phyloP scores from a whole-genome alignment of 768 basidiomycete genomes.

The Leccinellum rugosiceps region DNA sequence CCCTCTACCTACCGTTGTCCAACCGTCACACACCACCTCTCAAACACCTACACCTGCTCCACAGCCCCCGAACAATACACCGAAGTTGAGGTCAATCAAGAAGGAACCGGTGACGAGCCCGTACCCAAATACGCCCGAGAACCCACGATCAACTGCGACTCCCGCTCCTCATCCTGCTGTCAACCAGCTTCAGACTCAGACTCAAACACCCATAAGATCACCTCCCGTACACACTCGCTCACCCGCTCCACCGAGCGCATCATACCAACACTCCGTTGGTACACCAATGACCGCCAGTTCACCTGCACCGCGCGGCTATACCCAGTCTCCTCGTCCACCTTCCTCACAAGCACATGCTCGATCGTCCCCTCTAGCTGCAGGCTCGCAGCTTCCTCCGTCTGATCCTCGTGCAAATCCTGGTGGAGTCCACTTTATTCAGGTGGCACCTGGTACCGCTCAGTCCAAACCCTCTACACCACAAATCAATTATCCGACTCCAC shows the following conservation, averaged over 20 bases:
- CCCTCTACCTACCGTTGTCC: conserved; percentile 33
- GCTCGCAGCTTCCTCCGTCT: conserved; percentile 28
- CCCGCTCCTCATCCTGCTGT: conserved; percentile 32
- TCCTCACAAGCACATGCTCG: conserved; percentile 31
- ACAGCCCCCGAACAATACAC: conserved; percentile 28
- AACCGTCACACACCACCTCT: conserved; percentile 33
- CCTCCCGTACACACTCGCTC: conserved; percentile 30
- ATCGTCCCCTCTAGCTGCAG: conserved; percentile 29
- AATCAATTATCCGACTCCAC: conserved; percentile 22
- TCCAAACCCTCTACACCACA: conserved; percentile 33
- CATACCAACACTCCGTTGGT: conserved; percentile 21
- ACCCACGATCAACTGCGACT: conserved; percentile 28
- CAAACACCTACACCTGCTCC: conserved; percentile 24
- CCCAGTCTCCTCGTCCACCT: conserved; percentile 33
- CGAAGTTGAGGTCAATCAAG: conserved; percentile 27
- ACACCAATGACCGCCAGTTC: conserved; percentile 24
- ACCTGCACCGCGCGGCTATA: conserved; percentile 33
- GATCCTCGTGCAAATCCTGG: conserved; percentile 23
- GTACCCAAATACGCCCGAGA: conserved; percentile 28
- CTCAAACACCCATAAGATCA: conserved; percentile 25
- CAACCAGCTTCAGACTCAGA: conserved; percentile 33
- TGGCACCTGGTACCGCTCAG: conserved; percentile 16
- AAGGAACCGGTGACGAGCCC: conserved; percentile 30
- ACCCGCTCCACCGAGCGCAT: conserved; percentile 16
- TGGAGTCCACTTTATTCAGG: conserved; percentile 27